phyloP scores from a whole-genome alignment of 257 asterid species.

The Hygrophila difformis region DNA sequence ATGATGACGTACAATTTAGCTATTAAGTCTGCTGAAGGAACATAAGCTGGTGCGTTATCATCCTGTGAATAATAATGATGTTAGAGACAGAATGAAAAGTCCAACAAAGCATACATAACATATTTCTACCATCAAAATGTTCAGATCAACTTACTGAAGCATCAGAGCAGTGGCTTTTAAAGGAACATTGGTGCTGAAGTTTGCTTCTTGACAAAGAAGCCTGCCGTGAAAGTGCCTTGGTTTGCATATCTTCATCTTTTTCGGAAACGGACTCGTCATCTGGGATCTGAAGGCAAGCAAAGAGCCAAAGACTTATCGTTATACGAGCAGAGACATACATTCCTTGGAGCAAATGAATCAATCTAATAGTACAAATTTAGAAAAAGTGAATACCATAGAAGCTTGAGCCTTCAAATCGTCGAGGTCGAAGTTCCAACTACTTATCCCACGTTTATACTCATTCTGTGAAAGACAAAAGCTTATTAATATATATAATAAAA shows the following conservation, averaged over 20 bases:
- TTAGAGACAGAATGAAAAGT: neutral
- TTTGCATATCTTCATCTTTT: conserved; percentile 51
- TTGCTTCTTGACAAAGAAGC: conserved; percentile 31
- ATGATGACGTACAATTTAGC: conserved; percentile 37
- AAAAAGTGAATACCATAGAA: conserved; percentile 46
- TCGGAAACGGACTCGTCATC: conserved; percentile 63
- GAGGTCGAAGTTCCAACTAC: conserved; percentile 73
- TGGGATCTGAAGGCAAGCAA: conserved; percentile 42
- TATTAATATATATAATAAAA: too few relatives aligned
- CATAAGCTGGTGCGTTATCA: conserved; percentile 44
- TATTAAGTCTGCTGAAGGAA: conserved; percentile 33
- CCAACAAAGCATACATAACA: conserved; percentile 12
- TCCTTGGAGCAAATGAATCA: neutral
- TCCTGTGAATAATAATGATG: conserved; percentile 46
- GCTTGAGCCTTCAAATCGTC: conserved; percentile 86
- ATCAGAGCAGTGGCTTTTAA: conserved; percentile 64
- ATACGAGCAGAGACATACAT: neutral
- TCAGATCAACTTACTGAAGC: conserved; percentile 39
- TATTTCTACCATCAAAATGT: too few relatives aligned
- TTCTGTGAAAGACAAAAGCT: conserved; percentile 45
- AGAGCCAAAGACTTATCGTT: conserved; percentile 10
- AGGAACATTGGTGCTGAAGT: conserved; percentile 60
- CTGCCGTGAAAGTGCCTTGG: conserved; percentile 37
- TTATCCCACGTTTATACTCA: conserved; percentile 78
- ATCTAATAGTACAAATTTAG: neutral